phyloP scores from a whole-genome alignment of 1,284 basidiomycete species.

The Cerrena zonata region DNA sequence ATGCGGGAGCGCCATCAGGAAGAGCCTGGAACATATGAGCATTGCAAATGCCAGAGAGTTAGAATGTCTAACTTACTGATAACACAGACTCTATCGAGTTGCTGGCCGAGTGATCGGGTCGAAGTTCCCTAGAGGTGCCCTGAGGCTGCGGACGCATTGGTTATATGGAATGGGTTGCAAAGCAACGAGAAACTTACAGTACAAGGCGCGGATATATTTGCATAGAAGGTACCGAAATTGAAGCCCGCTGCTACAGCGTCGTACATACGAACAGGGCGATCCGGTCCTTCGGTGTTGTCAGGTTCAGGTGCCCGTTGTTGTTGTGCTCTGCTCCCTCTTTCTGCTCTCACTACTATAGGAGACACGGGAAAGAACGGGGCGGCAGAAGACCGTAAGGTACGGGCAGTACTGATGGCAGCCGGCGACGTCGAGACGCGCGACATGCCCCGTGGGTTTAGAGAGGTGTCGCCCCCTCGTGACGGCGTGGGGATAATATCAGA shows the following conservation, averaged over 20 bases:
- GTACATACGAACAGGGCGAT: neutral
- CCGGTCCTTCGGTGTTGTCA: neutral
- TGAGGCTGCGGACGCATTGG: neutral
- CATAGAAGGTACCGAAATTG: neutral
- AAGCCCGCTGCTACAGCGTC: neutral
- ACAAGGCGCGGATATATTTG: neutral
- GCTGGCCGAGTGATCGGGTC: neutral
- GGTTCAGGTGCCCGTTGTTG: neutral
- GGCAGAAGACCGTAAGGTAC: neutral
- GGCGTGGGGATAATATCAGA: neutral
- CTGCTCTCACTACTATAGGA: neutral
- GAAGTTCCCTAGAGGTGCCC: neutral
- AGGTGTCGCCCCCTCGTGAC: neutral
- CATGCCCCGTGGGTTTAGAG: neutral
- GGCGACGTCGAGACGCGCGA: neutral
- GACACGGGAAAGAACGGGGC: neutral
- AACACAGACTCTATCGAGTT: neutral
- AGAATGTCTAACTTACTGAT: neutral
- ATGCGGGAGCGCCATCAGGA: neutral
- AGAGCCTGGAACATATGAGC: neutral
- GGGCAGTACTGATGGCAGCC: neutral
- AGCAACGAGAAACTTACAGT: neutral
- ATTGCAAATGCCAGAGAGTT: no score
- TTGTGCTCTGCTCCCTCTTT: neutral
- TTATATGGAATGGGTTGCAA: neutral